Evolutionary conservation across 1,284 basidiomycete species (phyloP), one percentile per base, ranked within the genome.

Genomic region (Melanopsichium pennsylvanicum): DNA sequence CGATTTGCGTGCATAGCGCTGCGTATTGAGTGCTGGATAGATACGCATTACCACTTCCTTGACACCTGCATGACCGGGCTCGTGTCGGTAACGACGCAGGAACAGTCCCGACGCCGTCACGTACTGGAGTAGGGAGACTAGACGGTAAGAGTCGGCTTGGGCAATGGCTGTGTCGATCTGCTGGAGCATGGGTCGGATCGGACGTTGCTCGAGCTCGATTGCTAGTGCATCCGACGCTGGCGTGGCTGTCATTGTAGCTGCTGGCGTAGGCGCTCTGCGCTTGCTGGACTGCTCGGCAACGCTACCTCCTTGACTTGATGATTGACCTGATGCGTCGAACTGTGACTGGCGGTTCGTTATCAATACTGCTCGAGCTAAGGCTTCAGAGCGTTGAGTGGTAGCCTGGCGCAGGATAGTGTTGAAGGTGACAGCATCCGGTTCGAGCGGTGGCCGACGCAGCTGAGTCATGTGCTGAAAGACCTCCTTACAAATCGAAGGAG

Each of bases 321-420:
- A 11, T 19, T 15, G 8, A 8, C 31, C 32, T 4, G 32, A 15
- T 0, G 35, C 19, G 15, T 10, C 5, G 10, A 10, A 9, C 1
- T 45, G 37, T 25, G 60, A 27, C 25, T 39, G 52, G 16, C 22
- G 51, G 26, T 38, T 47, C 26, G 52, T 62, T 8, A 22, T 50
- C 6, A 69, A 45, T 22, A 69, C 66, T 10, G 66, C 55, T 13
- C 47, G 34, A 10, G 60, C 67, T 7, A 70, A 35, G 1, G 42
- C 23, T 16, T 41, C 44, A 35, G 43, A 57, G 7, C 68, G 57
- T 18, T 66, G 63, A 10, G 46, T 51, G 31, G 68, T 70, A 23
- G 68, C 61, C 43, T 70, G 68, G 6, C 68, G 61, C 42, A 66
- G 27, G 37, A 70, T 66, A 4, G 49, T 66, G 54, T 70, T 66